Evolutionary conservation across 2,329 filamentous ascomycete genomes (phyloP).

Genomic region (Colletotrichum orbiculare): DNA sequence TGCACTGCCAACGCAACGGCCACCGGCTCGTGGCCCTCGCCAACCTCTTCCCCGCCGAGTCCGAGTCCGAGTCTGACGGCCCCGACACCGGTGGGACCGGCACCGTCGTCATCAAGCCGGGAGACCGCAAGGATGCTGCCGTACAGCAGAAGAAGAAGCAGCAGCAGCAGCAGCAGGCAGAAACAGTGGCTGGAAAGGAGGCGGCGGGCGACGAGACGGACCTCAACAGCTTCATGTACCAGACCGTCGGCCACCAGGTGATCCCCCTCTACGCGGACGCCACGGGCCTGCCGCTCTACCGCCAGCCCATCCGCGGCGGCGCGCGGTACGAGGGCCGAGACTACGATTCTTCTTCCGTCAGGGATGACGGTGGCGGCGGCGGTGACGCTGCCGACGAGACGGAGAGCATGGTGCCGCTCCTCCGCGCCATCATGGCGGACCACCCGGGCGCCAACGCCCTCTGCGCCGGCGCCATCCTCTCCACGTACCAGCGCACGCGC

Average conservation of each 20-base stretch:
- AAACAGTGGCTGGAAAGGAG: slow-evolving; percentile 11
- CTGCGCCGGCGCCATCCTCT: slow-evolving; percentile 90
- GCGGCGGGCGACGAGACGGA: slow-evolving; percentile 55
- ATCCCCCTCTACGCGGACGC: slow-evolving; percentile 87
- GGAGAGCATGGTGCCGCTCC: slow-evolving; percentile 83
- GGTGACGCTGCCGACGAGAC: slow-evolving; percentile 76
- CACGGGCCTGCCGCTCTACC: slow-evolving; percentile 85
- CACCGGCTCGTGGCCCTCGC: slow-evolving; percentile 89
- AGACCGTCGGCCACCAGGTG: slow-evolving; percentile 91
- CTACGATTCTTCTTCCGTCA: slow-evolving; percentile 61
- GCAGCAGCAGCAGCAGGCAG: not conserved
- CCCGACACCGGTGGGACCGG: slow-evolving; percentile 15
- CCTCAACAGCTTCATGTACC: slow-evolving; percentile 99
- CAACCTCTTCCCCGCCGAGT: slow-evolving; percentile 77
- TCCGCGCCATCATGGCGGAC: slow-evolving; percentile 71
- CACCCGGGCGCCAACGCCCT: slow-evolving; percentile 89
- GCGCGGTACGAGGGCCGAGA: slow-evolving; percentile 78
- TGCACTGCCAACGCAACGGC: slow-evolving; percentile 89
- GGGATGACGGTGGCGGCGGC: slow-evolving; percentile 31
- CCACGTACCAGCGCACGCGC: slow-evolving; percentile 95
- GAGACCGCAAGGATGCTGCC: not conserved
- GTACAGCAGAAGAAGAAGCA: not conserved
- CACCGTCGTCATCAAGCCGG: slow-evolving; percentile 25
- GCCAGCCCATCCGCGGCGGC: slow-evolving; percentile 77
- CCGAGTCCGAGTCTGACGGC: slow-evolving; percentile 25